phyloP scores from a whole-genome alignment of 495 filamentous ascomycete species.

The Penicillium arizonense region DNA sequence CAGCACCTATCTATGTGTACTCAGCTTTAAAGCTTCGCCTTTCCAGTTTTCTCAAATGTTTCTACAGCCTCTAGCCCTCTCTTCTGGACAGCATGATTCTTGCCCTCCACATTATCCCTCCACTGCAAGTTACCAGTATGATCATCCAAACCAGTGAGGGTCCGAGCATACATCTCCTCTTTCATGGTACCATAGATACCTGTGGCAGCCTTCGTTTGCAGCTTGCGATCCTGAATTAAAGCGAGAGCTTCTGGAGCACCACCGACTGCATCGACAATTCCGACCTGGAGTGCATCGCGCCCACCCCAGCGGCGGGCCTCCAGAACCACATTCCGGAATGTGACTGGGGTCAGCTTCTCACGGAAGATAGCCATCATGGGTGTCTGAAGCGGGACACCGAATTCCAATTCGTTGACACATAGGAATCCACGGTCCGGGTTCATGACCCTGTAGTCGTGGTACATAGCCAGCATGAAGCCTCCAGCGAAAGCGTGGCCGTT shows the following conservation, averaged over 20 bases:
- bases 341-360: slow-evolving; percentile 53
- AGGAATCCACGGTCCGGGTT: slow-evolving; percentile 65
- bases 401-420: slow-evolving; percentile 77
- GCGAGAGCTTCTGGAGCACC: slow-evolving; percentile 56
- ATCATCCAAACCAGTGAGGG: slow-evolving; percentile 50
- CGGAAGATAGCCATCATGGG: slow-evolving; percentile 75
- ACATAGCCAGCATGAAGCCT: slow-evolving; percentile 78
- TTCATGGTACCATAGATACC: slow-evolving; percentile 69
- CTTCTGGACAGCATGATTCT: slow-evolving; percentile 23
- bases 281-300: slow-evolving; percentile 55
- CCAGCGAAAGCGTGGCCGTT: slow-evolving; percentile 84
- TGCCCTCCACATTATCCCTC: slow-evolving; percentile 35
- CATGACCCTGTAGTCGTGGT: slow-evolving; percentile 79
- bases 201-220: slow-evolving; percentile 57
- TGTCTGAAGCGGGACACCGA: slow-evolving; percentile 67
- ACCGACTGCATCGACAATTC: slow-evolving; percentile 67
- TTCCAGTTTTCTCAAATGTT: slow-evolving; percentile 42
- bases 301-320: slow-evolving; percentile 66
- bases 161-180: slow-evolving; percentile 68
- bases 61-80: slow-evolving; percentile 27
- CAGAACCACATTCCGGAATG: slow-evolving; percentile 63
- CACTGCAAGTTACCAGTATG: slow-evolving; percentile 45
- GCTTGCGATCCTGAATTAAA: slow-evolving; percentile 52
- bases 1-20: background rate
- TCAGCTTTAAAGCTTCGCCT: slow-evolving; percentile 44